Evolutionary conservation across 1,284 basidiomycete genomes (phyloP).

Genomic region (Laetiporus sulphureus): DNA sequence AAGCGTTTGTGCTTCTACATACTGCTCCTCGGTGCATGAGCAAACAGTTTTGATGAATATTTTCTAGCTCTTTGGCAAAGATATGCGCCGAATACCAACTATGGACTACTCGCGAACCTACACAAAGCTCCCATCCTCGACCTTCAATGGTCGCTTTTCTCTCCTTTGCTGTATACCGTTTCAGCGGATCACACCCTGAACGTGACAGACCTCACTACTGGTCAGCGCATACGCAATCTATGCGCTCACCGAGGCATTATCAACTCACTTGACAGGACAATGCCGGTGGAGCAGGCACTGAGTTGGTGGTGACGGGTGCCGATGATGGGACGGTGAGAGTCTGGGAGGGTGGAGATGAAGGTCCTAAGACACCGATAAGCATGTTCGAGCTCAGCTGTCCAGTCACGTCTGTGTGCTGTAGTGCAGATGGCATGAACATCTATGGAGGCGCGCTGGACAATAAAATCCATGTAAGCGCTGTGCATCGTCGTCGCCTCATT

Average conservation of each 20-base stretch:
- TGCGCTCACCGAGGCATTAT: conserved; percentile 85
- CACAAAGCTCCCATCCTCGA: conserved; percentile 78
- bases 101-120: conserved; percentile 65
- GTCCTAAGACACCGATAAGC: conserved; percentile 70
- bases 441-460: conserved; percentile 92
- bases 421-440: conserved; percentile 78
- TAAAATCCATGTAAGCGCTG: conserved; percentile 77
- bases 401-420: conserved; percentile 90
- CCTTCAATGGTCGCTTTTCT: conserved; percentile 74
- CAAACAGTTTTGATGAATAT: conserved; percentile 5
- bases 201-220: conserved; percentile 71
- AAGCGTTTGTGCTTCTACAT: conserved; percentile 57
- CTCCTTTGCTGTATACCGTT: conserved; percentile 69
- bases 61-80: conserved; percentile 69
- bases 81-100: conserved; percentile 77
- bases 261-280: conserved; percentile 80
- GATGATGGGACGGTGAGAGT: conserved; percentile 87
- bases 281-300: conserved; percentile 75
- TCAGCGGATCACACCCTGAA: conserved; percentile 79
- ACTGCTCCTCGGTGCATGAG: too few species aligned
- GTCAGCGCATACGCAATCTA: conserved; percentile 67
- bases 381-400: conserved; percentile 83
- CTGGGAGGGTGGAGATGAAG: conserved; percentile 80
- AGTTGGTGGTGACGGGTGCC: conserved; percentile 77
- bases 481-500: too few species aligned